Evolutionary conservation across 768 basidiomycete species (phyloP), one percentile per base, ranked within the genome.

Genomic region (Boletus rex-veris): DNA sequence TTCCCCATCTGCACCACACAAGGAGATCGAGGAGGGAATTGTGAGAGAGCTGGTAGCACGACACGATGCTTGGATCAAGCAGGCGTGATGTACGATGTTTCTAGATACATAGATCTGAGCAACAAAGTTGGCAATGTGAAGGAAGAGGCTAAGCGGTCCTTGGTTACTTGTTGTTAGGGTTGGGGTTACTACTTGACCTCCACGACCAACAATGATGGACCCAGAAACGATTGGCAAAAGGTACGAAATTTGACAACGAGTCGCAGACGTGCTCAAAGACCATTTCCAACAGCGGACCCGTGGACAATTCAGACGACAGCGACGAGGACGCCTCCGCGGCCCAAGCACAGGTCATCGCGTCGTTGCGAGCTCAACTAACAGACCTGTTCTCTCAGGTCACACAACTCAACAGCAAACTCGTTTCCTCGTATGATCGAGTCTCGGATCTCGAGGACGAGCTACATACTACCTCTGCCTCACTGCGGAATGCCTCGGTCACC

Each of bases 21-120:
- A 85, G 55, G 96, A 99, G 73, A 98, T 99, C 36, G 96, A 99
- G 69, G 90, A 95, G 64, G 84, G 92, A 51, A 98, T 98, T 57
- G 75, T 98, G 1, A 70, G 65, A 2, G 88, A 91, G 64, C 74
- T 98, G 45, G 81, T 91, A 6, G 74, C 71, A 60, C 78, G 88
- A 57, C 96, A 99, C 71, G 73, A 75, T 5, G 70, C 64, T 28
- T 98, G 94, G 92, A 80, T 88, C 39, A 48, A 44, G 46, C 58
- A 47, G 18, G 28, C 18, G 16, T 33, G 35, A 36, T 11, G 35
- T 36, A 16, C 12, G 3, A 36, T 36, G 28, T 28, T 28, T 28
- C 7, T 35, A 10, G 33, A 35, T 35, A 33, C 10, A 11, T 33
- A 6, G 33, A n/a, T n/a, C n/a, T n/a, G n/a, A 35, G 4, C 33